phyloP scores from a whole-genome alignment of 345 rosid species.

The Citrus australasica region DNA sequence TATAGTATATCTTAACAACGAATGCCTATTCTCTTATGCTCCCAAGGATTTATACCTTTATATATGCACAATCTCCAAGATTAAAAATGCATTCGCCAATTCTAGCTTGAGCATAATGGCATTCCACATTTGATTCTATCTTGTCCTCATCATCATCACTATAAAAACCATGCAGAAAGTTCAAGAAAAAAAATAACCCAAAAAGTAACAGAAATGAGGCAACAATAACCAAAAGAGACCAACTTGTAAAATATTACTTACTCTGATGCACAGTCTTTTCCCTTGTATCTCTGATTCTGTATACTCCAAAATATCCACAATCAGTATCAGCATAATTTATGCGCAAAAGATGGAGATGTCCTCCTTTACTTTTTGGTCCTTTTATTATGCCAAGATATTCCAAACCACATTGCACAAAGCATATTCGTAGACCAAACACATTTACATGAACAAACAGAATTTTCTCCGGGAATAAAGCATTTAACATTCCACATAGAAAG shows the following conservation, averaged over 20 bases:
- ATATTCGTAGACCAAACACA: neutral
- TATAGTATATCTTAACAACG: neutral
- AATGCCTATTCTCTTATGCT: neutral
- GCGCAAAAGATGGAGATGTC: neutral
- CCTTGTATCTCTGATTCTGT: conserved; percentile 52
- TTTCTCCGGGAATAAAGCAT: neutral
- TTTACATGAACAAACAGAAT: neutral
- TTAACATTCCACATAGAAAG: neutral
- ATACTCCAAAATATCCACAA: conserved; percentile 23
- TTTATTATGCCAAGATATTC: neutral
- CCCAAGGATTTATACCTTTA: conserved; percentile 50
- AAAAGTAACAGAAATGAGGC: neutral
- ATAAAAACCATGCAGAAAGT: conserved; percentile 4
- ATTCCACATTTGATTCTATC: conserved; percentile 74
- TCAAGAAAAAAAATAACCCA: conserved; percentile 4
- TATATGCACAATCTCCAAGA: conserved; percentile 73
- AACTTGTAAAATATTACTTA: conserved; percentile 29
- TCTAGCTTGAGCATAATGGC: conserved; percentile 77
- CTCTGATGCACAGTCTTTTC: conserved; percentile 27
- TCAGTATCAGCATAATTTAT: conserved; percentile 18
- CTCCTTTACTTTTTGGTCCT: neutral
- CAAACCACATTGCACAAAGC: neutral
- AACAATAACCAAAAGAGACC: conserved; percentile 10
- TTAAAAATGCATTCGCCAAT: conserved; percentile 41
- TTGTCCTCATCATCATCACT: conserved; percentile 73